These are phyloP conservation scores for Crataegus laevigata DNA, from an alignment of 306 rosid species.

Conservation along the genomic window DNA sequence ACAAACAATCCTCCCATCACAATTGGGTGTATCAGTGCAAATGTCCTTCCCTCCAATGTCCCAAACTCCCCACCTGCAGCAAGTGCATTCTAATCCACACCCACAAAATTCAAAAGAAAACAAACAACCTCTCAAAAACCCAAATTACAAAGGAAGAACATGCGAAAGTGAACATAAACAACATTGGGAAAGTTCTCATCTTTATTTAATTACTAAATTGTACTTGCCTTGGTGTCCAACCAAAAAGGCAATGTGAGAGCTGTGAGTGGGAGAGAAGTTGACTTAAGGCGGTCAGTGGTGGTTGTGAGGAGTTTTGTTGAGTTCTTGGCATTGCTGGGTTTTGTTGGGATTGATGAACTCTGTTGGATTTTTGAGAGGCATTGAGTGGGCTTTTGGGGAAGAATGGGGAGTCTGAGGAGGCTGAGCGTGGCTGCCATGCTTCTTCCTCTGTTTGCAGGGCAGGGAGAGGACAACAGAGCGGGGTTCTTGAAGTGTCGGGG, in stretches of 20 bases:
- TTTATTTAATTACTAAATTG: neutral
- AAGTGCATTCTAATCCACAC: constrained; percentile 46
- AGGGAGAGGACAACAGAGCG: neutral
- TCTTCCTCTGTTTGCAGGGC: neutral
- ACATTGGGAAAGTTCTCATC: neutral
- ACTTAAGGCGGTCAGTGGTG: constrained; percentile 25
- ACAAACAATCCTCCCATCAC: constrained; percentile 60
- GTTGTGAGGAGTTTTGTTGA: constrained; percentile 11
- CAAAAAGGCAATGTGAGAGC: constrained; percentile 61
- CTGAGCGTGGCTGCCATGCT: constrained; percentile 73
- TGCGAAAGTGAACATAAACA: neutral
- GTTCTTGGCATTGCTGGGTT: constrained; percentile 17
- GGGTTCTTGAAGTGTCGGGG: neutral
- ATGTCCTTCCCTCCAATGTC: constrained; percentile 81
- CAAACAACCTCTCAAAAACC: neutral
- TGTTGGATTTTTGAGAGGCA: constrained; percentile 24
- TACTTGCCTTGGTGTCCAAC: constrained; percentile 35
- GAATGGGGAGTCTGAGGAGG: constrained; percentile 43
- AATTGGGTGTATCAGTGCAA: constrained; percentile 82
- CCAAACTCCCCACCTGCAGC: constrained; percentile 86
- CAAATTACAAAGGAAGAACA: neutral
- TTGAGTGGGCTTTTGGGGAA: constrained; percentile 21
- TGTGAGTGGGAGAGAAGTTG: constrained; percentile 53
- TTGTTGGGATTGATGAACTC: constrained; percentile 22
- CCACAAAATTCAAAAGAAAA: neutral